A percentile compares a stretch with the other conserved stretches of the same genome.
Evolutionary conservation across 169 alveolate species (phyloP).

Genomic region (Plasmodium yoelii): DNA sequence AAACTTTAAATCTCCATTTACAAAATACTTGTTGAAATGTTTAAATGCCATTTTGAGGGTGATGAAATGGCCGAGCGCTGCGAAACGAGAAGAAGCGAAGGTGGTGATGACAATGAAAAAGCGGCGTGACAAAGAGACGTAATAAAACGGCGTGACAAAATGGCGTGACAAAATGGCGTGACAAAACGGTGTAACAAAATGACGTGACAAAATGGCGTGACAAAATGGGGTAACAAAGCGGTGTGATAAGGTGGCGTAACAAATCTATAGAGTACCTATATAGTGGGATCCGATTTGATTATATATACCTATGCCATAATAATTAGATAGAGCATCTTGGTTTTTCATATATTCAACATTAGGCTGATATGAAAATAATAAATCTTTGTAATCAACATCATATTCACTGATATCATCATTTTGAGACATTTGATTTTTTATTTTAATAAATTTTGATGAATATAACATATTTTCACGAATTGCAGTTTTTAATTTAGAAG

Average conservation of each 20-base stretch:
- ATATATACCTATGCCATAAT: constrained; percentile 27
- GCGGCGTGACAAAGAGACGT: too few relatives aligned
- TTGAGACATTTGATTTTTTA: too few relatives aligned
- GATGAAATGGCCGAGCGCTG: constrained; percentile 52
- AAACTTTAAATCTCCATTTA: constrained; percentile 20
- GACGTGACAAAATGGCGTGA: too few relatives aligned
- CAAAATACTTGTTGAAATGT: constrained; percentile 21
- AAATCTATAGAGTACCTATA: constrained; percentile 9
- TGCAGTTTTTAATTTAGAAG: too few relatives aligned
- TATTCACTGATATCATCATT: not conserved
- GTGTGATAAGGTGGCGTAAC: not conserved
- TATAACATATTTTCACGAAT: too few relatives aligned
- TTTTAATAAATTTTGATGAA: too few relatives aligned
- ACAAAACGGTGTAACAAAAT: too few relatives aligned
- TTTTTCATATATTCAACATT: constrained; percentile 24
- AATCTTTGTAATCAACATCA: constrained; percentile 9
- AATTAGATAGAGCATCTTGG: constrained; percentile 2
- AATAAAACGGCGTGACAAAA: too few relatives aligned
- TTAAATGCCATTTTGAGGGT: constrained; percentile 27
- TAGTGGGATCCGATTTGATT: constrained; percentile 37
- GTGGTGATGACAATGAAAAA: too few relatives aligned
- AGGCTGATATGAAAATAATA: constrained; percentile 35
- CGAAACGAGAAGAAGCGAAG: not conserved
- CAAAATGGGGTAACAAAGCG: not conserved
- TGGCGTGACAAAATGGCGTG: not conserved